phyloP scores from a whole-genome alignment of 176 grass and related monocot genomes.

The Calamus simplicifolius region DNA sequence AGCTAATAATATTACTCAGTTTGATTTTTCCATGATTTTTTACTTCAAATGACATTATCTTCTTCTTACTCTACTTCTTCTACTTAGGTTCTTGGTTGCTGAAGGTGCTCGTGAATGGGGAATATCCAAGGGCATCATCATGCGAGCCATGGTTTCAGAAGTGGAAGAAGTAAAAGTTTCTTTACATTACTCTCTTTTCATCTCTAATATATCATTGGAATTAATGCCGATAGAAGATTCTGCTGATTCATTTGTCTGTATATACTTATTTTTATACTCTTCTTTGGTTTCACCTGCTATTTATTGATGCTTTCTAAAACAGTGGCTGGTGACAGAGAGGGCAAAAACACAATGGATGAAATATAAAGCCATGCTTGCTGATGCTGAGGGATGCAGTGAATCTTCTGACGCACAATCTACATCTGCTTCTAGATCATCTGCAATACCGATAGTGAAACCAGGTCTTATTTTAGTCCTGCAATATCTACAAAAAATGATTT shows the following conservation, averaged over 20 bases:
- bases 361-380: conserved; percentile 62
- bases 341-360: conserved; percentile 71
- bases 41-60: not conserved
- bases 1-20: no score
- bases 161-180: conserved; percentile 38
- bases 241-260: no score
- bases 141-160: conserved; percentile 32
- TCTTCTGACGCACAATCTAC: not conserved
- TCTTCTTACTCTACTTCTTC: conserved; percentile 2
- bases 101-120: conserved; percentile 75
- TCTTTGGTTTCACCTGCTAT: not conserved
- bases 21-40: no score
- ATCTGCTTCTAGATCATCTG: conserved; percentile 28
- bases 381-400: conserved; percentile 29
- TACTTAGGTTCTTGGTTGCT: conserved; percentile 79
- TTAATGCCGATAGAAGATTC: no score
- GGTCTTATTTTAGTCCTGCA: conserved; percentile 17
- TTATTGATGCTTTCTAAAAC: conserved; percentile 17
- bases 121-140: conserved; percentile 59
- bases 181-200: not conserved
- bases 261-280: not conserved
- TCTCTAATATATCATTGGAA: not conserved
- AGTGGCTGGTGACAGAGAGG: conserved; percentile 94
- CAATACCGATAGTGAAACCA: conserved; percentile 23
- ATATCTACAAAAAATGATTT: no score